A percentile compares a stretch with the other conserved stretches of the same genome.
phyloP scores from a whole-genome alignment of 2,329 filamentous ascomycete species.

The Aspergillus felis region DNA sequence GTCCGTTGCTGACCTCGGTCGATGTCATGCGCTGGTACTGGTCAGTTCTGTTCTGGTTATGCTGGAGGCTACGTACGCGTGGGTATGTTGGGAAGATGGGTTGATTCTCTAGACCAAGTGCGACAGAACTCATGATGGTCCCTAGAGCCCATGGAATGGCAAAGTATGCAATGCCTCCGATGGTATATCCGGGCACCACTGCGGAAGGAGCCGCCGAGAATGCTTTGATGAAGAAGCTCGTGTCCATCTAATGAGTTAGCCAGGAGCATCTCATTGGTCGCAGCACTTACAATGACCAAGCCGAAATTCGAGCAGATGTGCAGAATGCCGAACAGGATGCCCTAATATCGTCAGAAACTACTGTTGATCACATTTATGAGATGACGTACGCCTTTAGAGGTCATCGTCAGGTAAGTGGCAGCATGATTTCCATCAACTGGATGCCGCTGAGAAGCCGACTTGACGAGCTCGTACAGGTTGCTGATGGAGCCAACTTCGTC shows the following conservation, averaged over 20 bases:
- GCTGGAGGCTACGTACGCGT: conserved; percentile 22
- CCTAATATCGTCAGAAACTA: conserved; percentile 24
- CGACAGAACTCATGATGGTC: conserved; percentile 49
- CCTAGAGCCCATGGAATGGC: conserved; percentile 53
- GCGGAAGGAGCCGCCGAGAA: conserved; percentile 47
- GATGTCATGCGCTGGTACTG: conserved; percentile 32
- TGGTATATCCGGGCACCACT: conserved; percentile 50
- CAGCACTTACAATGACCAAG: conserved; percentile 43
- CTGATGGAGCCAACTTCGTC: conserved; percentile 48
- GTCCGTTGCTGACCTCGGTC: conserved; percentile 33
- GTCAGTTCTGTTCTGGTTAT: not conserved
- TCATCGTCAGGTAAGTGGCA: conserved; percentile 57
- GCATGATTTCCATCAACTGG: conserved; percentile 51
- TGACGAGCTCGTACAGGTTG: conserved; percentile 49
- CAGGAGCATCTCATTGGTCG: not conserved
- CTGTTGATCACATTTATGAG: no score
- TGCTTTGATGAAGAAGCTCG: conserved; percentile 52
- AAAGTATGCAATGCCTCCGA: conserved; percentile 53
- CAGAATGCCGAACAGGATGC: conserved; percentile 49
- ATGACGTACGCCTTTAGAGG: conserved; percentile 43
- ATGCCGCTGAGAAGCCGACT: conserved; percentile 41
- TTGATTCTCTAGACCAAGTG: conserved; percentile 46
- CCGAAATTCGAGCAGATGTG: conserved; percentile 51
- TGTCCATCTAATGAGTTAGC: conserved; percentile 41
- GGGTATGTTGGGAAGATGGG: conserved; percentile 54